A percentile compares a stretch with the other conserved stretches of the same genome.
phyloP scores from a whole-genome alignment of 2,329 filamentous ascomycete species.

The Cladophialophora immunda region DNA sequence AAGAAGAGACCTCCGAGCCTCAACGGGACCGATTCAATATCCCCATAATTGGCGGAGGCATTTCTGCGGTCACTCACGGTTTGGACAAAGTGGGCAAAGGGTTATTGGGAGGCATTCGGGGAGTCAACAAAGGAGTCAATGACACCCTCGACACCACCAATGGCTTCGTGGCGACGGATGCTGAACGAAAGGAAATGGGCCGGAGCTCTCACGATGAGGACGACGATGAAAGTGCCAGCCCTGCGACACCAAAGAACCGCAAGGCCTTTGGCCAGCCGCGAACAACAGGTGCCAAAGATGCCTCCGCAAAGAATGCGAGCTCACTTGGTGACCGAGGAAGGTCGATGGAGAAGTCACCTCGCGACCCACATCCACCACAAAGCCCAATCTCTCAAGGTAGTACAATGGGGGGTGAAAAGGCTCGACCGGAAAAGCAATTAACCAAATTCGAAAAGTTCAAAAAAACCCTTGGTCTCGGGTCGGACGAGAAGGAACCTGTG shows the following conservation, averaged over 20 bases:
- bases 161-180: constrained; percentile 43
- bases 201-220: constrained; percentile 25
- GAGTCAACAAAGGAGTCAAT: constrained; percentile 50
- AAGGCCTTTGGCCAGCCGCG: constrained; percentile 22
- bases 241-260: constrained; percentile 8
- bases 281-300: constrained; percentile 27
- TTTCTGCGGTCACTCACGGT: constrained; percentile 61
- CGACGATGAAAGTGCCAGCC: neutral
- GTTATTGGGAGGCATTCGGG: constrained; percentile 54
- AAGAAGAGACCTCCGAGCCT: constrained; percentile 41
- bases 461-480: constrained; percentile 34
- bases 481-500: constrained; percentile 38
- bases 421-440: constrained; percentile 25
- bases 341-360: constrained; percentile 16
- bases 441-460: constrained; percentile 35
- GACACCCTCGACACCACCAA: constrained; percentile 47
- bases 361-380: constrained; percentile 3
- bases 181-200: constrained; percentile 12
- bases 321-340: constrained; percentile 9
- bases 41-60: constrained; percentile 59
- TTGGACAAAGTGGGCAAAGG: constrained; percentile 56
- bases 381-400: constrained; percentile 38
- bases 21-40: constrained; percentile 47
- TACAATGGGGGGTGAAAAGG: constrained; percentile 33
- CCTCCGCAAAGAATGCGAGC: constrained; percentile 6